phyloP scores from a whole-genome alignment of 2,329 filamentous ascomycete species.

The Fusarium sacchari region DNA sequence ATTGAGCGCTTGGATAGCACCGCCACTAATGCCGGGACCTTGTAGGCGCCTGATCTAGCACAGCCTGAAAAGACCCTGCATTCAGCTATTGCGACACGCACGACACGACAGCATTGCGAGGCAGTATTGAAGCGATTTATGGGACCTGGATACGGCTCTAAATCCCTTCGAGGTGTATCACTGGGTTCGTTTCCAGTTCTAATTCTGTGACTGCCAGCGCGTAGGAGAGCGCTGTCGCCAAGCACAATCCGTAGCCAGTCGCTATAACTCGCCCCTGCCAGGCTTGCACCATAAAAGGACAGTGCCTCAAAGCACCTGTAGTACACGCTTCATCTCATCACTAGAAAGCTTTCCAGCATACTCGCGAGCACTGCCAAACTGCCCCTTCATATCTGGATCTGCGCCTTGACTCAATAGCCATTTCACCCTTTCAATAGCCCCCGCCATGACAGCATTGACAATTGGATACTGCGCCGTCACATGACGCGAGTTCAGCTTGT shows the following conservation, averaged over 20 bases:
- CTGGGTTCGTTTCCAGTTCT: too few species aligned
- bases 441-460: slow-evolving; percentile 31
- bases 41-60: neutral
- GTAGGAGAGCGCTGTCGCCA: too few species aligned
- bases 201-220: too few species aligned
- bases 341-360: slow-evolving; percentile 3
- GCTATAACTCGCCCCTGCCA: too few species aligned
- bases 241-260: too few species aligned
- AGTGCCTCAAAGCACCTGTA: neutral
- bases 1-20: neutral
- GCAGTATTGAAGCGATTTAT: neutral
- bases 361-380: slow-evolving; percentile 24
- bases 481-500: slow-evolving; percentile 2
- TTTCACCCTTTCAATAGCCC: slow-evolving; percentile 27
- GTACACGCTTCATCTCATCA: slow-evolving; percentile 25
- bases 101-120: neutral
- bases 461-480: slow-evolving; percentile 24
- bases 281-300: too few species aligned
- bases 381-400: slow-evolving; percentile 18
- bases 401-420: slow-evolving; percentile 34
- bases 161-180: too few species aligned
- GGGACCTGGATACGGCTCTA: too few species aligned
- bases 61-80: slow-evolving; percentile 2
- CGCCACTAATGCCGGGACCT: neutral
- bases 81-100: neutral